Conservation (phyloP, 108 stramenopile genomes). For the Pseudonitzschia pungens region DNA sequence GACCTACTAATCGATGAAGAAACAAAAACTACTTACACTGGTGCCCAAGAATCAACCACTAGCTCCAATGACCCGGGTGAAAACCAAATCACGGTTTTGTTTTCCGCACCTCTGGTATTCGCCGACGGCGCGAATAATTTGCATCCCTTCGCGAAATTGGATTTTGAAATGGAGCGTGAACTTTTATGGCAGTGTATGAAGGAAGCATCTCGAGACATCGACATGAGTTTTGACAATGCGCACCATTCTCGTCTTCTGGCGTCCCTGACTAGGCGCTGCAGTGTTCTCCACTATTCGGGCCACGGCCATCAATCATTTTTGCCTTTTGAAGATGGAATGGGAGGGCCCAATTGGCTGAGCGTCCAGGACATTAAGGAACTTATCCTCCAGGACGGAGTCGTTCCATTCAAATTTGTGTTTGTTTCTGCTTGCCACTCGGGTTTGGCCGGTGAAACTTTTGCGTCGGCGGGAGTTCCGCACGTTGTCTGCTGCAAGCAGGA, state of each 20-base stretch:
- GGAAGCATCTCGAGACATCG: slow-evolving; percentile 77
- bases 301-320: slow-evolving; percentile 74
- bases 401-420: slow-evolving; percentile 90
- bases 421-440: slow-evolving; percentile 92
- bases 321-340: slow-evolving; percentile 83
- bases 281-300: slow-evolving; percentile 82
- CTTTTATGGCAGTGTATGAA: slow-evolving; percentile 75
- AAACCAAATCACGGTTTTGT: slow-evolving; percentile 75
- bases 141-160: slow-evolving; percentile 72
- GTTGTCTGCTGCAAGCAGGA: slow-evolving; percentile 91
- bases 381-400: slow-evolving; percentile 43
- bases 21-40: slow-evolving; percentile 7
- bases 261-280: slow-evolving; percentile 59
- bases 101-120: slow-evolving; percentile 83
- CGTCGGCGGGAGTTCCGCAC: slow-evolving; percentile 89
- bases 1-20: slow-evolving; percentile 30
- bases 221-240: slow-evolving; percentile 73
- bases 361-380: slow-evolving; percentile 63
- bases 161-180: slow-evolving; percentile 78
- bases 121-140: slow-evolving; percentile 48
- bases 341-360: slow-evolving; percentile 75
- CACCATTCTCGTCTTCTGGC: slow-evolving; percentile 71
- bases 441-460: slow-evolving; percentile 84
- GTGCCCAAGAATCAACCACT: not conserved
- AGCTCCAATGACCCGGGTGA: slow-evolving; percentile 10